Percentiles rank a stretch among this genome's conserved stretches.
phyloP scores from a whole-genome alignment of 2,329 filamentous ascomycete species.

The Penicillium sp. region DNA sequence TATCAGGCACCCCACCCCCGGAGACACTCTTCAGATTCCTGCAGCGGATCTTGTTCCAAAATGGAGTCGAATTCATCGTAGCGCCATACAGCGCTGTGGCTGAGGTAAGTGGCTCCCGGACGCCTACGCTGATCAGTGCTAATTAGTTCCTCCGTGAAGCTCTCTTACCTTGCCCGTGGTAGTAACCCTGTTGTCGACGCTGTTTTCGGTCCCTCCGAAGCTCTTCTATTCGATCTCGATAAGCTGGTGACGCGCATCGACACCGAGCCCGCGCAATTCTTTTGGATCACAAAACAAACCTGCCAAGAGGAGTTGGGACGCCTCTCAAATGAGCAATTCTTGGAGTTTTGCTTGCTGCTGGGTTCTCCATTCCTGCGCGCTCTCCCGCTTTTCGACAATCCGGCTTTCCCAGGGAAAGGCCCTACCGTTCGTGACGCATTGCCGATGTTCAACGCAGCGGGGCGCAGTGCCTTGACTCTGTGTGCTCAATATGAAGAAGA shows the following conservation, averaged over 20 bases:
- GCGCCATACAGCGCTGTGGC: conserved; percentile 84
- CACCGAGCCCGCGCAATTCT: conserved; percentile 60
- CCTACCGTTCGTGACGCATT: conserved; percentile 70
- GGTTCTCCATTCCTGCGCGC: conserved; percentile 75
- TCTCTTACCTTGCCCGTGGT: conserved; percentile 73
- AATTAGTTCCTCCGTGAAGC: conserved; percentile 28
- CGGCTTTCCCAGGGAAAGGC: conserved; percentile 52
- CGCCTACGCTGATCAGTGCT: conserved; percentile 1
- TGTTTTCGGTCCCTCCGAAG: conserved; percentile 78
- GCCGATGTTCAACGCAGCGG: conserved; percentile 66
- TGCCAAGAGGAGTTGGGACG: conserved; percentile 64
- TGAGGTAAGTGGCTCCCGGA: conserved; percentile 57
- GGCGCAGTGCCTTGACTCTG: conserved; percentile 65
- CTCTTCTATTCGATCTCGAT: conserved; percentile 79
- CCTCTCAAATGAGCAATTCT: conserved; percentile 68
- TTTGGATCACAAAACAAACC: conserved; percentile 61
- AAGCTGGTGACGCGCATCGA: conserved; percentile 62
- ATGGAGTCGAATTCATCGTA: conserved; percentile 70
- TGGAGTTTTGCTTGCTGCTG: conserved; percentile 77
- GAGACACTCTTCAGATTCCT: conserved; percentile 73
- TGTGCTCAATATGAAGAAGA: conserved; percentile 79
- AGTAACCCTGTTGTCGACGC: conserved; percentile 66
- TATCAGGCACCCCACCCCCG: conserved; percentile 63
- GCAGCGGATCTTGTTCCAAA: conserved; percentile 66
- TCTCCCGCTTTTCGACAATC: conserved; percentile 71